Evolutionary conservation across 352 stramenopile species (phyloP), one percentile per base, ranked within the genome.

Genomic region (Nothophytophthora sp.): DNA sequence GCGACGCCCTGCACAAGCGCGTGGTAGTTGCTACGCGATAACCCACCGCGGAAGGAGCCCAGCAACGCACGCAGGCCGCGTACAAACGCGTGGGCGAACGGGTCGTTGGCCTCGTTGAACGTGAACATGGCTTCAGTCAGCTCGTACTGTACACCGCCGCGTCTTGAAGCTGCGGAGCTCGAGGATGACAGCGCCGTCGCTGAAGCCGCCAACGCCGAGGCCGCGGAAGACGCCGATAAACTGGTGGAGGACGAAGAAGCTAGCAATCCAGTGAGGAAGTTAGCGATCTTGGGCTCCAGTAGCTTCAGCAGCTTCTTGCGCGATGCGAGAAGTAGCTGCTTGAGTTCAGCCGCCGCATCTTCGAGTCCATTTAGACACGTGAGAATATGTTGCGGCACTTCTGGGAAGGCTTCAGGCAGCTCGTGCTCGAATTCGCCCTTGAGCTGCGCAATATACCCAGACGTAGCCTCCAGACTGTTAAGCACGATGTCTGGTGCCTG

Each of bases 91-190:
- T 88, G 71, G 12, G 81, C 86, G 46, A 92, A 95, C 39, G 86
- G 86, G 30, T 95, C 86, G 57, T 95, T 95, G 28, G 81, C 86
- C 50, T 95, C 86, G 52, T 95, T 94, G 29, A 86, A 75, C 30
- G 83, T 93, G 61, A 89, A 95, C 76, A 86, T 80, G n/a, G 82
- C 66, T 45, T 95, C 86, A 4, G 69, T 91, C 15, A 95, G 75
- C 53, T 94, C 83, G 55, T 90, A 95, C 16, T 72, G 71, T 15
- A 92, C 79, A 5, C 51, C 48, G 4, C 58, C 59, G 24, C 81
- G 84, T 11, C 38, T 63, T 30, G 55, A 58, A 28, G 60, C 45
- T 18, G 42, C 39, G 2, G 55, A 55, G 33, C 37, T 50, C 28
- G 59, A 62, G 4, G 63, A 64, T 28, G 63, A 69, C 24, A 73